Conservation (phyloP, 345 rosid species). For the Linum usitatissimum region DNA sequence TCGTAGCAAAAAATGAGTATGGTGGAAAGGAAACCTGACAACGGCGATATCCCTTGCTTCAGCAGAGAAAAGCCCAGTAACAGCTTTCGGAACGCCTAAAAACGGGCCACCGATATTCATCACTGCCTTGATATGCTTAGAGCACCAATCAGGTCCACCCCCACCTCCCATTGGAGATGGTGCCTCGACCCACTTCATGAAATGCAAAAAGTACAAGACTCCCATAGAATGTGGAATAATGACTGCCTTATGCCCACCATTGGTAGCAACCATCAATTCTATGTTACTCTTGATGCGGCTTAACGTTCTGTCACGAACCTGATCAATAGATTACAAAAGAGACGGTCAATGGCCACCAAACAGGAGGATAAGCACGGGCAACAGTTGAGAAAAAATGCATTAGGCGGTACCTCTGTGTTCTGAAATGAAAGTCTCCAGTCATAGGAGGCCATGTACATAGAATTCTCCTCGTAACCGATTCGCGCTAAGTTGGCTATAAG, state of each 20-base stretch:
- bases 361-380: neutral
- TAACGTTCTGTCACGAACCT: conserved; percentile 54
- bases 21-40: conserved; percentile 36
- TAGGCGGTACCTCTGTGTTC: conserved; percentile 45
- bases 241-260: conserved; percentile 49
- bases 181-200: conserved; percentile 76
- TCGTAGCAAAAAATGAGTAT: conserved; percentile 4
- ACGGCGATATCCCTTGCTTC: conserved; percentile 57
- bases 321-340: conserved; percentile 13
- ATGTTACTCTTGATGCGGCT: conserved; percentile 61
- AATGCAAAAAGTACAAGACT: conserved; percentile 57
- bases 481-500: conserved; percentile 64
- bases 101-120: conserved; percentile 69
- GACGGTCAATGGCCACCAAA: neutral
- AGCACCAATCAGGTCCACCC: conserved; percentile 65
- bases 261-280: conserved; percentile 63
- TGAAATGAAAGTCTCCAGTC: conserved; percentile 73
- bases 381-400: conserved; percentile 1
- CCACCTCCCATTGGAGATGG: conserved; percentile 69
- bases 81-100: conserved; percentile 59
- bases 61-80: conserved; percentile 42
- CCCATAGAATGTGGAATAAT: conserved; percentile 74
- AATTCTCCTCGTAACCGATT: conserved; percentile 66
- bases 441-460: conserved; percentile 72
- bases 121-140: conserved; percentile 52